Percentiles rank a stretch among this genome's conserved stretches.
These are phyloP conservation scores for Rosa multiflora DNA, from an alignment of 306 rosid species.

Conservation along the genomic window DNA sequence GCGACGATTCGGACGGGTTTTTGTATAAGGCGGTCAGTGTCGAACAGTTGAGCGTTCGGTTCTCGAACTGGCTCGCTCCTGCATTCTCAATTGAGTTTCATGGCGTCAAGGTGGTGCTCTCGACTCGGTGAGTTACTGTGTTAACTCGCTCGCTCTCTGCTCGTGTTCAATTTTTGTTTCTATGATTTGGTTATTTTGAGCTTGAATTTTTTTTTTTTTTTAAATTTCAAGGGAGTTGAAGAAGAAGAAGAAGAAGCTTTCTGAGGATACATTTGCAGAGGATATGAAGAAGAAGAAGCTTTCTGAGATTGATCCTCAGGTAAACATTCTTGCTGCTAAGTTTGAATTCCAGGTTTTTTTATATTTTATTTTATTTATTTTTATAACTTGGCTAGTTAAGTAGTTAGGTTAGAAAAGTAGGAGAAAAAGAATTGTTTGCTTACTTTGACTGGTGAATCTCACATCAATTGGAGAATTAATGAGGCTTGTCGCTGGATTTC, in stretches of 20 bases:
- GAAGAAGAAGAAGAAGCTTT: no score
- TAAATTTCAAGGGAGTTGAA: slow-evolving; percentile 41
- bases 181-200: slow-evolving; percentile 5
- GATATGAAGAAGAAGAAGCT: slow-evolving; percentile 51
- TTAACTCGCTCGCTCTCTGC: not conserved
- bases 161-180: slow-evolving; percentile 1
- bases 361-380: not conserved
- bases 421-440: slow-evolving; percentile 18
- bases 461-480: not conserved
- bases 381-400: no score
- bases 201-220: not conserved
- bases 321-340: slow-evolving; percentile 10
- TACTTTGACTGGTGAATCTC: slow-evolving; percentile 9
- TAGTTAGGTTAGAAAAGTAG: not conserved
- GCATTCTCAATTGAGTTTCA: slow-evolving; percentile 58
- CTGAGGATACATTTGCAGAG: slow-evolving; percentile 41
- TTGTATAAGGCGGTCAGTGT: slow-evolving; percentile 54
- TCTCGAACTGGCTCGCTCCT: slow-evolving; percentile 68
- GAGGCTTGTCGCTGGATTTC: slow-evolving; percentile 34
- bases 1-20: slow-evolving; percentile 44
- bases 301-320: slow-evolving; percentile 81
- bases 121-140: slow-evolving; percentile 46
- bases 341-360: not conserved
- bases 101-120: slow-evolving; percentile 51
- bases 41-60: slow-evolving; percentile 48